A percentile compares a stretch with the other conserved stretches of the same genome.
Conservation (phyloP, 2,329 filamentous ascomycete genomes). For the Ramularia endophylla region DNA sequence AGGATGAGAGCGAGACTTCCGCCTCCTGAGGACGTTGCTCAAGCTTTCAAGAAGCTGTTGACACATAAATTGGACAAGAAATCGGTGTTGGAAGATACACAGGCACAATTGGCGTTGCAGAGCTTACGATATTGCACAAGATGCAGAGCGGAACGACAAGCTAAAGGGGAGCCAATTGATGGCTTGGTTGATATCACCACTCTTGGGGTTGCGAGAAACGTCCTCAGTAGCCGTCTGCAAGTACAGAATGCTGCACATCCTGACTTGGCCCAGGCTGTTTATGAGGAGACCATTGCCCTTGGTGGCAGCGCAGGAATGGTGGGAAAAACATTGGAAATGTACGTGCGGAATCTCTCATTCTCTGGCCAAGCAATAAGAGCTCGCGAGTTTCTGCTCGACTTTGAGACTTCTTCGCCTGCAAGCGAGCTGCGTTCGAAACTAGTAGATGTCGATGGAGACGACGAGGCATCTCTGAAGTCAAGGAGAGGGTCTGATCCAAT, state of each 20-base stretch:
- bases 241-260: constrained; percentile 25
- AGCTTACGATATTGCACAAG: constrained; percentile 56
- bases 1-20: constrained; percentile 61
- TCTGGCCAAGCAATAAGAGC: constrained; percentile 40
- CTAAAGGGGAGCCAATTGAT: background rate
- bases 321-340: background rate
- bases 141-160: background rate
- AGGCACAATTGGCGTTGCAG: constrained; percentile 55
- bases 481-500: background rate
- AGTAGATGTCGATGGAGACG: too few species aligned
- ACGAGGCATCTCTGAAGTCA: background rate
- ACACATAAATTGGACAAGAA: constrained; percentile 37
- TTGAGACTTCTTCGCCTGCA: background rate
- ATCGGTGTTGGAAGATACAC: constrained; percentile 56
- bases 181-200: constrained; percentile 21
- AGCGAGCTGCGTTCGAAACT: too few species aligned
- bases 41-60: constrained; percentile 62
- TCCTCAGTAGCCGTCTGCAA: too few species aligned
- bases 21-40: constrained; percentile 53
- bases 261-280: constrained; percentile 36
- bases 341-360: constrained; percentile 19
- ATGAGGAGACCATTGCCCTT: constrained; percentile 11
- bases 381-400: constrained; percentile 13
- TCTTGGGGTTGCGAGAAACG: too few species aligned
- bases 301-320: background rate